These are phyloP conservation scores for Apiotrichum akiyoshidainum DNA, from an alignment of 1,284 basidiomycete species.

Conservation along the genomic window DNA sequence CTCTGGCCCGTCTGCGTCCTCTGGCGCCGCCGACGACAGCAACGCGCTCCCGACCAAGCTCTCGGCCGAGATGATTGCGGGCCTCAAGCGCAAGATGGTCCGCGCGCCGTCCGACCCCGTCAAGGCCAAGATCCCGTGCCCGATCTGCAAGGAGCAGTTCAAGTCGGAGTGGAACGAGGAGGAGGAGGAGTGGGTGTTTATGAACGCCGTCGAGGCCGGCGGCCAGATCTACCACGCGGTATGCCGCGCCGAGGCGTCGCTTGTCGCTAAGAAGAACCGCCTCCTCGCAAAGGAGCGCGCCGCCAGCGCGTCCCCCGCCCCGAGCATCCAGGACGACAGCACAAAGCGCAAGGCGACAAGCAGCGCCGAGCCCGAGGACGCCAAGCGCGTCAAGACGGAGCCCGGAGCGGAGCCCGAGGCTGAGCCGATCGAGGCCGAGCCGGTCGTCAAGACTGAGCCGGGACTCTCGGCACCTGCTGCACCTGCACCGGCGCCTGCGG, in stretches of 20 bases:
- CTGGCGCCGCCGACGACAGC: slow-evolving; percentile 3
- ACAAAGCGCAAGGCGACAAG: slow-evolving; percentile 19
- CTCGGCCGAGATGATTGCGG: slow-evolving; percentile 69
- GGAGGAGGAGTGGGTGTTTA: slow-evolving; percentile 98
- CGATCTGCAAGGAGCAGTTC: slow-evolving; percentile 92
- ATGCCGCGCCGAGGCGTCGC: slow-evolving; percentile 57
- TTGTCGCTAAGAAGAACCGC: slow-evolving; percentile 10
- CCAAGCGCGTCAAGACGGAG: slow-evolving; percentile 24
- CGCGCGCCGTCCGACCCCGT: slow-evolving; percentile 71
- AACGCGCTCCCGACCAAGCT: slow-evolving; percentile 21
- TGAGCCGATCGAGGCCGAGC: background rate
- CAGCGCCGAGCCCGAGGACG: slow-evolving; percentile 13
- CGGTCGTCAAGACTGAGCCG: slow-evolving; percentile 8
- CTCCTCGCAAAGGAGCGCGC: slow-evolving; percentile 20
- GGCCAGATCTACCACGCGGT: slow-evolving; percentile 89
- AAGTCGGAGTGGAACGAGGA: slow-evolving; percentile 92
- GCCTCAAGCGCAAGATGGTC: slow-evolving; percentile 73
- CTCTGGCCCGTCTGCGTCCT: slow-evolving; percentile 20
- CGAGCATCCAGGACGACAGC: slow-evolving; percentile 3
- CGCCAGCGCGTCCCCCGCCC: slow-evolving; percentile 10
- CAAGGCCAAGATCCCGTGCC: slow-evolving; percentile 80
- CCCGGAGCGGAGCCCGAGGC: background rate
- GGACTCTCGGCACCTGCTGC: background rate
- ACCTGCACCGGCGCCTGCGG: too few relatives aligned
- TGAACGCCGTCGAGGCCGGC: slow-evolving; percentile 79